Evolutionary conservation across 768 basidiomycete species (phyloP).

Genomic region (Boletales sp.): DNA sequence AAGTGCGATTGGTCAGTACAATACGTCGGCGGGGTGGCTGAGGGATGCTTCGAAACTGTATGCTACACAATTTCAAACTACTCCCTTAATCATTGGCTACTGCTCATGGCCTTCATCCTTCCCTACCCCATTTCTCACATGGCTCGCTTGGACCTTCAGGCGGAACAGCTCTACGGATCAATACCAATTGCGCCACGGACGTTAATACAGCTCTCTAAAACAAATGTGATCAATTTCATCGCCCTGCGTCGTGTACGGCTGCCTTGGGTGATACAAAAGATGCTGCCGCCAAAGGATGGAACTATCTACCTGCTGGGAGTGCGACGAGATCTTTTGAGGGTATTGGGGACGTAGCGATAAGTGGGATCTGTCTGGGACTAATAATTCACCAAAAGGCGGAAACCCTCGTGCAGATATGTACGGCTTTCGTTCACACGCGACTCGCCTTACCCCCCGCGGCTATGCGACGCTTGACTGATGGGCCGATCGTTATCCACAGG

Average conservation of each 20-base stretch:
- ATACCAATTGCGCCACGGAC: constrained; percentile 10
- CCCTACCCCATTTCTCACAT: neutral
- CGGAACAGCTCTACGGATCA: constrained; percentile 9
- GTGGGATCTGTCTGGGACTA: constrained; percentile 8
- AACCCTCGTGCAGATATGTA: constrained; percentile 8
- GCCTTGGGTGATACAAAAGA: constrained; percentile 6
- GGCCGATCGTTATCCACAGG: constrained; percentile 11
- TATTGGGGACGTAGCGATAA: constrained; percentile 1
- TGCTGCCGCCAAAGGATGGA: constrained; percentile 1
- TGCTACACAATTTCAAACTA: constrained; percentile 6
- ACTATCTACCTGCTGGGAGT: neutral
- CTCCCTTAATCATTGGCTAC: neutral
- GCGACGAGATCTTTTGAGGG: constrained; percentile 2
- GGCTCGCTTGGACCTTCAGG: constrained; percentile 1
- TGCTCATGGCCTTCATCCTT: constrained; percentile 1
- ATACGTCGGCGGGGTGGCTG: constrained; percentile 74
- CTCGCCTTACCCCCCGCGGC: constrained; percentile 9
- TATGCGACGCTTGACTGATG: constrained; percentile 19
- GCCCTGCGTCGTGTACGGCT: constrained; percentile 13
- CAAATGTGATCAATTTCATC: constrained; percentile 4
- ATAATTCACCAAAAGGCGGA: constrained; percentile 9
- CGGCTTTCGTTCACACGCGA: neutral
- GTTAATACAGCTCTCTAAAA: constrained; percentile 1
- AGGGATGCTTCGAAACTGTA: constrained; percentile 8
- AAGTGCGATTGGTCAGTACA: constrained; percentile 74